These are phyloP conservation scores for Backusella parvicylindrica DNA, from an alignment of 192 early-diverging fungal genomes.

Conservation along the genomic window DNA sequence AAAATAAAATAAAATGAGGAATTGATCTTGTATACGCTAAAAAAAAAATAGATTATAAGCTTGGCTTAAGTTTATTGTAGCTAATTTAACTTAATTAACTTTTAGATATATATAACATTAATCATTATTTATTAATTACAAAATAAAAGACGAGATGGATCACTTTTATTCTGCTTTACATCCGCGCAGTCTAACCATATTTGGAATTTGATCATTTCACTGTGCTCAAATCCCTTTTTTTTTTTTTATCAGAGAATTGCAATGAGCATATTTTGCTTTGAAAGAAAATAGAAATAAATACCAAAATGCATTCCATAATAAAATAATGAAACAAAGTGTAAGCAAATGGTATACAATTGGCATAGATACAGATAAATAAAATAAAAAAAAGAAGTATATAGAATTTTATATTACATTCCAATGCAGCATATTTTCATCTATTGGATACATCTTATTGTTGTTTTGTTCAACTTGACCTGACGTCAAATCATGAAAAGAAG, in stretches of 20 bases:
- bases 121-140: no score
- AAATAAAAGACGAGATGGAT: no score
- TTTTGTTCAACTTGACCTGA: background rate
- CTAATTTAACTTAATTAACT: no score
- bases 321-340: background rate
- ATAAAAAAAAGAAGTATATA: background rate
- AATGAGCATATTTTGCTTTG: background rate
- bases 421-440: background rate
- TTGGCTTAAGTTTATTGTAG: no score
- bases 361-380: background rate
- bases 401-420: background rate
- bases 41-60: no score
- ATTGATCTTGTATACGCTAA: no score
- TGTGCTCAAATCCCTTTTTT: background rate
- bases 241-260: background rate
- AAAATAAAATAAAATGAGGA: conserved; percentile 7
- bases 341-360: background rate
- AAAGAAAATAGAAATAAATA: background rate
- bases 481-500: background rate
- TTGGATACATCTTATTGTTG: background rate
- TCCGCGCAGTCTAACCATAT: background rate
- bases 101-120: no score
- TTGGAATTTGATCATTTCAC: background rate
- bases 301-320: background rate
- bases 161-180: background rate